Base-by-base conservation (phyloP, 345 rosid species). In the Brassica juncea region DNA sequence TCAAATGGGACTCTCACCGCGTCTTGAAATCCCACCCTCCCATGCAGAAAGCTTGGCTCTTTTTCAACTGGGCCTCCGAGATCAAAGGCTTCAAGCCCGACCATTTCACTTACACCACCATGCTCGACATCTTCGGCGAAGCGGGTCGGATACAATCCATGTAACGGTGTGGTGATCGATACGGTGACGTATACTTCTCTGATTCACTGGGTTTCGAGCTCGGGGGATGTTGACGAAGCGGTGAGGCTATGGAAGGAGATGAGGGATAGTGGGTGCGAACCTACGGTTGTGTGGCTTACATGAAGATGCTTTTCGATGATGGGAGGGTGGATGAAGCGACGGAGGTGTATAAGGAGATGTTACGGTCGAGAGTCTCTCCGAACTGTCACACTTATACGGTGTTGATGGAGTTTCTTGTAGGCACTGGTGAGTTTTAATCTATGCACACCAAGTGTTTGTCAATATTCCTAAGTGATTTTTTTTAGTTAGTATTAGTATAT, bases 81-180 rank as follows among this genome's bases (percentile, higher is more conserved):
- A 25, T 86, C 54, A 85, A 73, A 65, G 87, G 87, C 23, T 92
- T 94, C 61, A 94, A 90, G 81, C 97, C 89, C 76, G 97, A 94
- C 71, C 97, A 87, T 52, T 94, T 88, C 85, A 92, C 97, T 15
- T 89, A 82, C 88, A 90, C 98, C 32, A 94, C 98, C 42, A 94
- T 94, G 96, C 92, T 94, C 25, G 94, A 92, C 69, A 88, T 94
- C 75, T 92, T 94, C 80, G 98, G 98, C 4, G 97, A 92, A 83
- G 97, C 97, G 1, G 92, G 92, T 68, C 85, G 94, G 76, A 79
- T 92, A 52, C 83, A 86, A 7, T 89, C 93, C 1, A 90, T 92
- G 96, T 84, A 86, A 84, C 49, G 97, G 88, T 8, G 72, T 90
- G 7, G 70, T 77, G 66, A 84, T 90, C 44, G 98, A 90, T 74